Base-by-base conservation (phyloP, 768 basidiomycete genomes). In the Hericium coralloides region DNA sequence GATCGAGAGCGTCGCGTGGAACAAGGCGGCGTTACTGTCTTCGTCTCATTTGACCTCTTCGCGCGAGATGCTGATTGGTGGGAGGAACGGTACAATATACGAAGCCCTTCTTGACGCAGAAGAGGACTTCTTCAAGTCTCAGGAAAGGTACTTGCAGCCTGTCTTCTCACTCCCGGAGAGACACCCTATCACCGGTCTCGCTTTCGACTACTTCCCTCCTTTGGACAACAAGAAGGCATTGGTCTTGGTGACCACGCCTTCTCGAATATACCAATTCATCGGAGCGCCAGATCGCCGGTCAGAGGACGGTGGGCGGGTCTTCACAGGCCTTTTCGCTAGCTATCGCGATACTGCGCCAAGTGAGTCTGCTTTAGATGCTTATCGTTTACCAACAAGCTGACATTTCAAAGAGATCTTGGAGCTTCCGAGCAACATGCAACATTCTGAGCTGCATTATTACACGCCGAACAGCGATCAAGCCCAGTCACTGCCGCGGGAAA, bases 1-100 rank as follows among this genome's bases (percentile, higher is more conserved):
- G 65, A 87, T 98, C 61, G 91, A 95, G 69, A 87, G 90, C 60
- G 76, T 98, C 41, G 91, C 91, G 0, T 98, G 95, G 95, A 94
- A 92, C 64, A 87, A 82, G 69, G 67, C 81, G 53, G 78, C 80
- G 52, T 67, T 86, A 49, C 72, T 87, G 39, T 79, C 86, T 8
- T 78, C 85, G 0, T 74, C 84, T 12, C 77, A 86, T 67, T 76
- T 83, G 18, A 86, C 84, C 1, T 89, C 90, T 6, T 92, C 89
- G 3, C 74, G 86, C 56, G 87, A 95, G 73, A 81, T 97, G 61
- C 74, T 98, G 12, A 83, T 99, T 58, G 95, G 95, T 17, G 85
- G 85, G 2, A 75, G 87, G 59, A 89, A 85, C 58, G 95, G 95
- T 7, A 81, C 80, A 20, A 85, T 99, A 20, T 92, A 91, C 59